Evolutionary conservation across 2,329 filamentous ascomycete species (phyloP), one percentile per base, ranked within the genome.

Genomic region (Stemphylium vesicarium): DNA sequence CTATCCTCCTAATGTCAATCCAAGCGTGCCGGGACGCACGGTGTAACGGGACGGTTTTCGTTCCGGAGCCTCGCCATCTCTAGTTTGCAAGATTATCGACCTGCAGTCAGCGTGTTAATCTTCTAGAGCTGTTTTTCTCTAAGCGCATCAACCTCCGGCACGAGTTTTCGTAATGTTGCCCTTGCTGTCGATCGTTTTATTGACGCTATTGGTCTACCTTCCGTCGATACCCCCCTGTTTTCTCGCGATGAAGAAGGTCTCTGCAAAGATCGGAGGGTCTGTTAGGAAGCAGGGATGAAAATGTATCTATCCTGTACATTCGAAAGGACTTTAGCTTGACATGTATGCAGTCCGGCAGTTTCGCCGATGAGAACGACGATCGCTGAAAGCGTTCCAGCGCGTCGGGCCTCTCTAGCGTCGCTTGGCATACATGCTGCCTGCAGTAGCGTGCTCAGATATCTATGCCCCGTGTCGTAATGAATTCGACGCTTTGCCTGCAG

Each of bases 371-470:
- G 16, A 37, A 36, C 31, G 31, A 45, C 10, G 18, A 45, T 45
- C 42, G 42, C 42, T n/a, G 35, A 45, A 45, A 45, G 42, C 42
- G 31, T 45, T 45, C 32, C 31, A 36, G 42, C 31, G 42, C 16
- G 42, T 24, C 15, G 7, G 42, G 20, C 13, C 42, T 36, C 15
- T 10, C 31, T 45, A 37, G 18, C 12, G 32, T 45, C 20, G 36
- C 18, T 45, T 36, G 18, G 42, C 13, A 38, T 47, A n/a, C 22
- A n/a, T 12, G 33, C 33, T 31, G 22, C 22, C 22, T 22, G n/a
- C 13, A 39, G 35, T 39, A 47, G 44, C 35, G 20, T 46, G 33
- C 43, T 38, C 9, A 46, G 43, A 38, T 46, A 20, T 46, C n/a
- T 18, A 10, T 38, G n/a, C 24, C 22, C 22, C 2, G 4, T 37